These are phyloP conservation scores for Trichoderma semiorbis DNA, from an alignment of 2,329 filamentous ascomycete species.

Conservation along the genomic window DNA sequence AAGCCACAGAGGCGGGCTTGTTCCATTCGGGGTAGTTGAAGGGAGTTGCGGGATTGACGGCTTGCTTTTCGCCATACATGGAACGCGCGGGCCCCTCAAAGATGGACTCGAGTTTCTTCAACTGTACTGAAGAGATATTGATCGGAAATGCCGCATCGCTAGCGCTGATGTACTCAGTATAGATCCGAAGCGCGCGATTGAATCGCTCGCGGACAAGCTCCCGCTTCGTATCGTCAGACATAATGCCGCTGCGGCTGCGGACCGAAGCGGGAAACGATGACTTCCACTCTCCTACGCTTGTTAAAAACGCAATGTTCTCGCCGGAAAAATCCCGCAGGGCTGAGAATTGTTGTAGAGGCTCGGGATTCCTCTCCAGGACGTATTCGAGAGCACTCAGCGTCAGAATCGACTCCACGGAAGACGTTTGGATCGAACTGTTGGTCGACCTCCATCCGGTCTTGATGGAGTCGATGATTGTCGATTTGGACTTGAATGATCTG, in stretches of 20 bases:
- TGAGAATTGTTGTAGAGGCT: constrained; percentile 61
- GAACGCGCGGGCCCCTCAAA: constrained; percentile 51
- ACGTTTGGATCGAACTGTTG: constrained; percentile 28
- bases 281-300: constrained; percentile 38
- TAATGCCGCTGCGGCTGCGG: constrained; percentile 20
- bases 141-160: constrained; percentile 61
- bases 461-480: constrained; percentile 28
- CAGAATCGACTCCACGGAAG: constrained; percentile 42
- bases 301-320: not conserved
- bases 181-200: constrained; percentile 58
- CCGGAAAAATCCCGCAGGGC: constrained; percentile 49
- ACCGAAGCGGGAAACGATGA: constrained; percentile 28
- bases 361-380: constrained; percentile 56
- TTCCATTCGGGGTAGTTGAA: constrained; percentile 29
- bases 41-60: constrained; percentile 38
- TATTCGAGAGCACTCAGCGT: constrained; percentile 62
- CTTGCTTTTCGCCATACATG: constrained; percentile 36
- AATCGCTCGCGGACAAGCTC: constrained; percentile 47
- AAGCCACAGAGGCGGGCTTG: not conserved
- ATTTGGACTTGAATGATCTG: constrained; percentile 22
- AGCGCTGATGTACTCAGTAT: constrained; percentile 56
- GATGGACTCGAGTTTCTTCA: constrained; percentile 49
- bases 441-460: constrained; percentile 33
- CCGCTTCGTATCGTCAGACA: constrained; percentile 22
- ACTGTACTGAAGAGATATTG: constrained; percentile 57